Evolutionary conservation across 352 stramenopile species (phyloP), one percentile per base, ranked within the genome.

Genomic region (Globisporangium lucens): DNA sequence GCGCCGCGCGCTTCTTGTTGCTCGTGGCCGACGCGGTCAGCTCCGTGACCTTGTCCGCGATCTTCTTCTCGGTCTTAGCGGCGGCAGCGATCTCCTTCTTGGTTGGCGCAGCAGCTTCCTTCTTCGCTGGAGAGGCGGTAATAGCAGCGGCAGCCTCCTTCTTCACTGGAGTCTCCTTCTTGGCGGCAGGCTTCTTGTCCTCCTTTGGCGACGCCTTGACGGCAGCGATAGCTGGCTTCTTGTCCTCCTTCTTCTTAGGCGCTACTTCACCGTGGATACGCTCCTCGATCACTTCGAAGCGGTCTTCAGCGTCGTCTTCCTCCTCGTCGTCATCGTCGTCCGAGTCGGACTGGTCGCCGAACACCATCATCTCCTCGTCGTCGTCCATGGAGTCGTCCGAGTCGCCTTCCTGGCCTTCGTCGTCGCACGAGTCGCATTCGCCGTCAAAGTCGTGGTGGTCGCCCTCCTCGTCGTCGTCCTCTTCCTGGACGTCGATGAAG

Each of bases 251-350:
- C 52, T 74, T 75, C 53, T 71, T 65, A 4, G 71, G 46, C 0
- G 49, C 35, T 55, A 3, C 70, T 38, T 91, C 78, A 30, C 74
- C 82, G 63, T 90, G 78, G 24, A 85, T 24, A 51, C 80, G 80
- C 73, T 95, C 87, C 52, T 94, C 85, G 27, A 94, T 63, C 17
- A 93, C 76, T 69, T 95, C 85, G 52, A 94, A 93, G 65, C 85
- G 83, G 49, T 63, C 73, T 15, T 80, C 73, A 1, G 17, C 43
- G 22, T 74, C 71, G 12, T 79, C 69, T 1, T 89, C 78, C 13
- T 82, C 78, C 0, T 83, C 74, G 1, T 86, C 75, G 41, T 82
- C 76, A 0, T 85, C 78, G 8, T 83, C 75, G 17, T 87, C 82
- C 15, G 68, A 82, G 24, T 53, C 64, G 30, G 68, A 74, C 43